phyloP scores from a whole-genome alignment of 331 rosid species.

The Malus hybrid region DNA sequence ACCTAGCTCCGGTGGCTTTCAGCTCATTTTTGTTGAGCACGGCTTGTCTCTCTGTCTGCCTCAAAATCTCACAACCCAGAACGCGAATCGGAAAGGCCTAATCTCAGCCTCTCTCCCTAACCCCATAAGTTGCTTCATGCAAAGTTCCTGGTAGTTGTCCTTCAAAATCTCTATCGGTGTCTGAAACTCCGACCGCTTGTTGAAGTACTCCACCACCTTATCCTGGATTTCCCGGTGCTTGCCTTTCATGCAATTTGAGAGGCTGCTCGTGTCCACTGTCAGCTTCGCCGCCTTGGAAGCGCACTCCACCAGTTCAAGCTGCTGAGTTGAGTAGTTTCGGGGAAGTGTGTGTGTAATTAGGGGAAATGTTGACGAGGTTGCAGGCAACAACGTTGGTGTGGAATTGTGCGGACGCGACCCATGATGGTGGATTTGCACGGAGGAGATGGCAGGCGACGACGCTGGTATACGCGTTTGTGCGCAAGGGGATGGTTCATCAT shows the following conservation, averaged over 20 bases:
- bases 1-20: no score
- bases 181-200: conserved; percentile 55
- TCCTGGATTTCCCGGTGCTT: conserved; percentile 64
- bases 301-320: conserved; percentile 35
- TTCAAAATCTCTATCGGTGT: conserved; percentile 75
- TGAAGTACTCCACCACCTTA: conserved; percentile 47
- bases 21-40: no score
- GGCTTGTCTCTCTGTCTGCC: no score
- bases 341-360: neutral
- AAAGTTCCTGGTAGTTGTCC: conserved; percentile 60
- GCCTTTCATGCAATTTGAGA: conserved; percentile 49
- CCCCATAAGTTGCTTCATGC: conserved; percentile 69
- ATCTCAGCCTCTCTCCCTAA: conserved; percentile 75
- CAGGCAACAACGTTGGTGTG: no score
- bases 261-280: conserved; percentile 24
- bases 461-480: no score
- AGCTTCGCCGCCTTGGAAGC: neutral
- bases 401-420: no score
- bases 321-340: neutral
- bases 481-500: no score
- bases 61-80: no score
- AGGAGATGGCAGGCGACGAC: no score
- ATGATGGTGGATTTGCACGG: no score
- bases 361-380: neutral
- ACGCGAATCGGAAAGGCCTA: conserved; percentile 30